These are phyloP conservation scores for Pluteus cervinus DNA, from an alignment of 768 basidiomycete genomes.

Conservation along the genomic window DNA sequence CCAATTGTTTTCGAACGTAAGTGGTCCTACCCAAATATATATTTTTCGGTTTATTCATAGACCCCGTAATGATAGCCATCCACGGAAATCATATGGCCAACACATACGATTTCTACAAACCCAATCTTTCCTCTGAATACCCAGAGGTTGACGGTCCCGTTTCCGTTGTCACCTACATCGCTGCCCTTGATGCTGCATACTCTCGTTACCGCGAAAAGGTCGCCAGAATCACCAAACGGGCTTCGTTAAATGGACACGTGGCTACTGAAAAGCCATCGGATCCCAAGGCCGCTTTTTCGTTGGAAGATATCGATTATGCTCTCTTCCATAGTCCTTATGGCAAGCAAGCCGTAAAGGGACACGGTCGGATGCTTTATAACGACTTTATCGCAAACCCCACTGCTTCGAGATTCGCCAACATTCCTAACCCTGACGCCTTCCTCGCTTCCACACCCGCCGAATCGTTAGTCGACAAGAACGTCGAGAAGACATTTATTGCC, in stretches of 20 bases:
- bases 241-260: conserved; percentile 27
- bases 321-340: conserved; percentile 98
- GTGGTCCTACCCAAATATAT: conserved; percentile 23
- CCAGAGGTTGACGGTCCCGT: conserved; percentile 97
- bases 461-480: conserved; percentile 86
- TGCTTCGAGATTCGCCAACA: conserved; percentile 58
- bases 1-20: conserved; percentile 92
- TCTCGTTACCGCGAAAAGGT: conserved; percentile 77
- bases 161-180: conserved; percentile 91
- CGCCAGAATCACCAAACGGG: conserved; percentile 55
- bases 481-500: conserved; percentile 92
- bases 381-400: conserved; percentile 84
- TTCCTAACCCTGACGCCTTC: conserved; percentile 67
- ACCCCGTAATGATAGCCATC: conserved; percentile 51
- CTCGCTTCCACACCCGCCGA: conserved; percentile 61
- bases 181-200: conserved; percentile 90
- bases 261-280: too few relatives aligned
- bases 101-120: conserved; percentile 99
- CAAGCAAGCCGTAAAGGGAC: conserved; percentile 97
- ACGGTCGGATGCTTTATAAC: conserved; percentile 87
- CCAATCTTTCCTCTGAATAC: conserved; percentile 89
- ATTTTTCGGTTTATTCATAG: conserved; percentile 4
- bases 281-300: conserved; percentile 62
- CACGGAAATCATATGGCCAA: conserved; percentile 98
- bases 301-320: conserved; percentile 84